Base-by-base conservation (phyloP, 1,284 basidiomycete genomes). In the Sanguinoderma infundibulare region DNA sequence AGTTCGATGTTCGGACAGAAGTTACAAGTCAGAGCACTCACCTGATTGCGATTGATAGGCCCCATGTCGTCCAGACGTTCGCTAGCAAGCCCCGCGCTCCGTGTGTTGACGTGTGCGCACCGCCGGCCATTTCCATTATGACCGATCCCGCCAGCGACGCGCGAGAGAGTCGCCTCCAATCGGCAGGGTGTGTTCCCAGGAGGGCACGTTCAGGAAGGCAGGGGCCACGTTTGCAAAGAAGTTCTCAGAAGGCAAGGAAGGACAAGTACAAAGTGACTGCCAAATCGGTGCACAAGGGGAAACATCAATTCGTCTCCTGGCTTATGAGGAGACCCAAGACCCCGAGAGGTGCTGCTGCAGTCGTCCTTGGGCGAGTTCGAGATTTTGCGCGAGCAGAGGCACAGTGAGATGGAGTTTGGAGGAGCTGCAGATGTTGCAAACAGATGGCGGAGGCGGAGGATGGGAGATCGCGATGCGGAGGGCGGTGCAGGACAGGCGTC, bases 241-340 rank as follows among this genome's bases (percentile, higher is more conserved):
- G 49, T 60, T 53, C 59, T 51, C 26, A 40, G 59, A n/a, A 44
- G 32, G 30, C 59, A 56, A 36, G 42, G 55, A 35, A 28, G 42
- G 60, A 55, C 26, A 40, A 44, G 65, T 34, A 66, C 62, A 66
- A 66, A 60, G 50, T 49, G 62, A 64, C 62, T 60, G 50, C 65
- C 65, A 39, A 46, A 62, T 66, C 49, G 17, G 65, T 61, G 28
- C 59, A 66, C 51, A 66, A 66, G 60, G 62, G 61, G 61, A 62
- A 62, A 42, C 24, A 56, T 57, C 42, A 53, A 60, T 58, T 17
- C 17, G 65, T 62, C 60, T 51, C 30, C 53, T 55, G 57, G 47
- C 55, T 30, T 36, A 26, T 58, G 57, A 57, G 49, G 44, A 47
- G 46, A 28, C n/a, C 46, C 14, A 55, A 60, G 65, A 66, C 65